Evolutionary conservation across 768 basidiomycete species (phyloP).

Genomic region (Mycena polygramma): DNA sequence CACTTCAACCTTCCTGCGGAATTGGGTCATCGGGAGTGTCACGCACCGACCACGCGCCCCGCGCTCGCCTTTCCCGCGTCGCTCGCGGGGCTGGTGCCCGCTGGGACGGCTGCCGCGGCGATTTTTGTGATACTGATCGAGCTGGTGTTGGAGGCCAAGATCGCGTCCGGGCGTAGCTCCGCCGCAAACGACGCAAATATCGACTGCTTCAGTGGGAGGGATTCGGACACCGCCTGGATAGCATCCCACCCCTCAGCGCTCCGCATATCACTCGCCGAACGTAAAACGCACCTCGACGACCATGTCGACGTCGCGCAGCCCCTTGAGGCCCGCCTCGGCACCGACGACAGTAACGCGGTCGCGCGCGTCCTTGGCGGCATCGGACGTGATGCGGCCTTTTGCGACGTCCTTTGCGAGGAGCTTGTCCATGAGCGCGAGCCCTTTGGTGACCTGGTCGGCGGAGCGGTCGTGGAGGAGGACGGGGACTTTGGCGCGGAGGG

Average conservation of each 20-base stretch:
- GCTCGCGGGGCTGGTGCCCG: slow-evolving; percentile 68
- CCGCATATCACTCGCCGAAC: not conserved
- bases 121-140: slow-evolving; percentile 97
- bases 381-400: slow-evolving; percentile 80
- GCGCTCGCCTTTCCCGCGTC: slow-evolving; percentile 74
- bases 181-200: slow-evolving; percentile 82
- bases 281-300: slow-evolving; percentile 80
- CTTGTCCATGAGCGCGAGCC: slow-evolving; percentile 81
- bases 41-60: slow-evolving; percentile 84
- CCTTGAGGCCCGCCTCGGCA: slow-evolving; percentile 59
- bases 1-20: not conserved
- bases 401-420: slow-evolving; percentile 90
- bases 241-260: not conserved
- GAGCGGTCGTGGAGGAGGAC: slow-evolving; percentile 90
- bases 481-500: slow-evolving; percentile 86
- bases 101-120: slow-evolving; percentile 80
- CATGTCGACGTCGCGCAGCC: slow-evolving; percentile 87
- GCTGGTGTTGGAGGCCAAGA: slow-evolving; percentile 93
- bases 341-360: slow-evolving; percentile 74
- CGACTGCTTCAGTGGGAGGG: slow-evolving; percentile 78
- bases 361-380: slow-evolving; percentile 80
- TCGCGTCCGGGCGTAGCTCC: slow-evolving; percentile 77
- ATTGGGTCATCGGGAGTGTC: not conserved
- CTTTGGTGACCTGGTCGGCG: slow-evolving; percentile 77
- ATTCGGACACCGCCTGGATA: slow-evolving; percentile 88